A percentile compares a stretch with the other conserved stretches of the same genome.
Conservation (phyloP, 2,329 filamentous ascomycete genomes). For the Phyllachora maydis region DNA sequence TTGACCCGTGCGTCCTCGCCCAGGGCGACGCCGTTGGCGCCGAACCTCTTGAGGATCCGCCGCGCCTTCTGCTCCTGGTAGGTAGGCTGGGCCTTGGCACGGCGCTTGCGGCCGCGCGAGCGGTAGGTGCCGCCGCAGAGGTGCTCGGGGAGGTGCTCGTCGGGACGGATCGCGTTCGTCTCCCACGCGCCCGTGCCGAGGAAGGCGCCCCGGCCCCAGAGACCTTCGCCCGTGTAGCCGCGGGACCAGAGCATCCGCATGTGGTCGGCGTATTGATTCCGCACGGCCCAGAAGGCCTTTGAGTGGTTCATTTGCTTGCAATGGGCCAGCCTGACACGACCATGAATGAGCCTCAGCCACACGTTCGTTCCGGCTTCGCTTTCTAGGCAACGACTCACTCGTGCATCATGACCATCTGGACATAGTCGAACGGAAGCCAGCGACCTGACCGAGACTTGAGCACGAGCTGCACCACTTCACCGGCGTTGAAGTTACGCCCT, state of each 20-base stretch:
- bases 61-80: slow-evolving; percentile 57
- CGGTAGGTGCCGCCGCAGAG: slow-evolving; percentile 67
- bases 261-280: slow-evolving; percentile 51
- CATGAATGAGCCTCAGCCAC: no score
- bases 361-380: no score
- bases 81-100: slow-evolving; percentile 26
- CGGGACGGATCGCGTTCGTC: slow-evolving; percentile 24
- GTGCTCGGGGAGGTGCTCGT: slow-evolving; percentile 44
- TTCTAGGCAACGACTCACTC: slow-evolving; percentile 25
- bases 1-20: slow-evolving; percentile 50
- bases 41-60: slow-evolving; percentile 58
- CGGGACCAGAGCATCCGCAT: slow-evolving; percentile 51
- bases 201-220: slow-evolving; percentile 57
- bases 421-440: slow-evolving; percentile 68
- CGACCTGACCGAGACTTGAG: slow-evolving; percentile 43
- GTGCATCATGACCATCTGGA: slow-evolving; percentile 94
- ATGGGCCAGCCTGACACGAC: slow-evolving; percentile 46
- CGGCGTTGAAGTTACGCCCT: slow-evolving; percentile 78
- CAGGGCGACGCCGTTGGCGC: slow-evolving; percentile 43
- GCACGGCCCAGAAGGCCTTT: slow-evolving; percentile 58
- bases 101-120: slow-evolving; percentile 33
- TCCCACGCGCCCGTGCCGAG: slow-evolving; percentile 41
- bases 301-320: slow-evolving; percentile 88
- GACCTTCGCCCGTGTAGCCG: slow-evolving; percentile 58
- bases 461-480: slow-evolving; percentile 72